phyloP scores from a whole-genome alignment of 257 asterid genomes.

The Primulina tabacum region DNA sequence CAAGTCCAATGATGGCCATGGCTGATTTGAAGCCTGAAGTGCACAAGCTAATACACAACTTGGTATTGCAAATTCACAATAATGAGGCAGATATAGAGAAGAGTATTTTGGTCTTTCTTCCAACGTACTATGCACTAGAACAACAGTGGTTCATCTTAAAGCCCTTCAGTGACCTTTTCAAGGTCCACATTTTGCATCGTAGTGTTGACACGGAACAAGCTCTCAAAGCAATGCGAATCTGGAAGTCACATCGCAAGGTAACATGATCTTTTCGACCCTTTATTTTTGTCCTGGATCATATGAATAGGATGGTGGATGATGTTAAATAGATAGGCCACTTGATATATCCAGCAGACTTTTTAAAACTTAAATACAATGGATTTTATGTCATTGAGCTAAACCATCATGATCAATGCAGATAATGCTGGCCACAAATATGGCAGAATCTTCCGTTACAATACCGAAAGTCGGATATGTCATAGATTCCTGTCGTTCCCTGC shows the following conservation, averaged over 20 bases:
- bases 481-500: slow-evolving; percentile 97
- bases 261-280: slow-evolving; percentile 16
- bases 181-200: slow-evolving; percentile 89
- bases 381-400: slow-evolving; percentile 20
- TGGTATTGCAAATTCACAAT: slow-evolving; percentile 77
- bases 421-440: slow-evolving; percentile 93
- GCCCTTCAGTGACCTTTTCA: slow-evolving; percentile 59
- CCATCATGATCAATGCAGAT: slow-evolving; percentile 48
- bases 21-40: slow-evolving; percentile 59
- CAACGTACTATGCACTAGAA: slow-evolving; percentile 80
- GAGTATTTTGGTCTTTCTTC: slow-evolving; percentile 93
- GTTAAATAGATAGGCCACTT: slow-evolving; percentile 9
- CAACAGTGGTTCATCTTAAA: slow-evolving; percentile 84
- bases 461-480: slow-evolving; percentile 94
- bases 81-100: slow-evolving; percentile 91
- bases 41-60: slow-evolving; percentile 76
- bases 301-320: slow-evolving; percentile 3
- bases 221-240: slow-evolving; percentile 79
- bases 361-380: slow-evolving; percentile 8
- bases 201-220: slow-evolving; percentile 87
- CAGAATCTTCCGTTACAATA: slow-evolving; percentile 97
- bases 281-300: slow-evolving; percentile 13
- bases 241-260: slow-evolving; percentile 88
- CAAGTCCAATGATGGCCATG: slow-evolving; percentile 57
- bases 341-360: slow-evolving; percentile 19